These are phyloP conservation scores for Musa acuminata DNA, from an alignment of 176 grass and related monocot species.

Conservation along the genomic window DNA sequence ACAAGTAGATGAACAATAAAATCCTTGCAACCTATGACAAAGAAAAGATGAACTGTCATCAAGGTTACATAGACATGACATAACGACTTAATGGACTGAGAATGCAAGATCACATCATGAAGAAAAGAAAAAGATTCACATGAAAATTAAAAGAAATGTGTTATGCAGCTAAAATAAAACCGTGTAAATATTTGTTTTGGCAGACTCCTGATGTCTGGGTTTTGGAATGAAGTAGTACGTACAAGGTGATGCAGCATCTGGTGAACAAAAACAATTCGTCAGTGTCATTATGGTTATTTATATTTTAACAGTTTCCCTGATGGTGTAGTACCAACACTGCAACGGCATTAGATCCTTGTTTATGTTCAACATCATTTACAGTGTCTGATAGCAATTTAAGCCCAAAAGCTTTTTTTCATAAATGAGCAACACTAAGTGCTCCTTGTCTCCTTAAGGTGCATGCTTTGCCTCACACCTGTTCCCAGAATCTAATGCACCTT, in stretches of 20 bases:
- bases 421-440: too few relatives aligned
- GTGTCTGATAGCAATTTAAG: too few relatives aligned
- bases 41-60: background rate
- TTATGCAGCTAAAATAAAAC: too few relatives aligned
- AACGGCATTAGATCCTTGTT: background rate
- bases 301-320: background rate
- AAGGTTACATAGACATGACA: conserved; percentile 18
- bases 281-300: too few relatives aligned
- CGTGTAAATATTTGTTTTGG: background rate
- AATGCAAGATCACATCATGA: background rate
- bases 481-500: too few relatives aligned
- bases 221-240: too few relatives aligned
- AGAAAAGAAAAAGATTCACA: background rate
- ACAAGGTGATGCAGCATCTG: background rate
- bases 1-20: conserved; percentile 76
- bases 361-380: too few relatives aligned
- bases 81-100: background rate
- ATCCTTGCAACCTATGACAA: conserved; percentile 65
- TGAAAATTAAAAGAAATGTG: background rate
- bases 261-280: too few relatives aligned
- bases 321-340: background rate
- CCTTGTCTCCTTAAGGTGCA: too few relatives aligned
- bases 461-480: too few relatives aligned
- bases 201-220: background rate
- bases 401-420: too few relatives aligned